Conservation (phyloP, 2,329 filamentous ascomycete genomes). For the Diaporthe longicolla region DNA sequence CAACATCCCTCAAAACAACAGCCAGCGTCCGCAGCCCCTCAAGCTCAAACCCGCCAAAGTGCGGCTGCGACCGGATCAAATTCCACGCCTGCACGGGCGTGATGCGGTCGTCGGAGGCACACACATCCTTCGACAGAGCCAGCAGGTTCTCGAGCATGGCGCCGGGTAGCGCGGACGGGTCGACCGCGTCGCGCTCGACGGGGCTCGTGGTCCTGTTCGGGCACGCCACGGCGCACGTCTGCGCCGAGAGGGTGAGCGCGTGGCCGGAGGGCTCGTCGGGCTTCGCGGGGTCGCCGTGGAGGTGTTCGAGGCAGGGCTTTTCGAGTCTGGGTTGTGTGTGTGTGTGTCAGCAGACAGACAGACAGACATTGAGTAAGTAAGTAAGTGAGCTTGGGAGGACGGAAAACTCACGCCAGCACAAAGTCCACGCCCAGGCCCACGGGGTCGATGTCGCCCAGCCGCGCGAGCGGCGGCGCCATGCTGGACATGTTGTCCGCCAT, state of each 20-base stretch:
- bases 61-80: slow-evolving; percentile 50
- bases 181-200: slow-evolving; percentile 4
- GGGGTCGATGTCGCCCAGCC: slow-evolving; percentile 46
- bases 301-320: slow-evolving; percentile 48
- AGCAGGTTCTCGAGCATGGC: slow-evolving; percentile 47
- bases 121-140: slow-evolving; percentile 46
- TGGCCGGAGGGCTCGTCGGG: slow-evolving; percentile 48
- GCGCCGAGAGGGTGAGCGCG: slow-evolving; percentile 47
- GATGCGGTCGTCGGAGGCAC: slow-evolving; percentile 52
- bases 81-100: slow-evolving; percentile 58
- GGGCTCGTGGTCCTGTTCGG: neutral
- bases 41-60: slow-evolving; percentile 50
- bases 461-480: neutral
- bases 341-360: no score
- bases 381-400: no score
- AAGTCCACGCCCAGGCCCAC: slow-evolving; percentile 51
- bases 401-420: slow-evolving; percentile 51
- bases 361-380: no score
- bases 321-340: slow-evolving; percentile 46
- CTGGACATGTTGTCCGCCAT: slow-evolving; percentile 9
- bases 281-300: slow-evolving; percentile 47
- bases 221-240: slow-evolving; percentile 40
- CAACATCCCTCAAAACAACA: slow-evolving; percentile 48
- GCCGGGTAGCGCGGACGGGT: slow-evolving; percentile 42
- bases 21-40: slow-evolving; percentile 48